These are phyloP conservation scores for Balamuthia mandrillaris DNA, from an alignment of 208 protist genomes.

Conservation along the genomic window DNA sequence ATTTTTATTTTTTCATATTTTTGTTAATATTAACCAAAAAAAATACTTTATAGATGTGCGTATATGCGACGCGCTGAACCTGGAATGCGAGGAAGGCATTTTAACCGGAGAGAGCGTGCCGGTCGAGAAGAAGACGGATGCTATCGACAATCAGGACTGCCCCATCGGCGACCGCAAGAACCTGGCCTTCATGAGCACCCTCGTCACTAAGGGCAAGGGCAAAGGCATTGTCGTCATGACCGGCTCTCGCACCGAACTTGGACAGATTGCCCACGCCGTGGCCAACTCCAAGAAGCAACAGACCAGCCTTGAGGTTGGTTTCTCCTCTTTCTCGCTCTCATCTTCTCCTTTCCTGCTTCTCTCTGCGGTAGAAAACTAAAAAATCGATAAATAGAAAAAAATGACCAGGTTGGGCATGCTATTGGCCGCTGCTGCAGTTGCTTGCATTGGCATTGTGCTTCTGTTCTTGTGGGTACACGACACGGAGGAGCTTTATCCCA, in stretches of 20 bases:
- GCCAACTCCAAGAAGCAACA: not conserved
- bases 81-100: conserved; percentile 79
- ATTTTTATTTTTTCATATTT: too few species aligned
- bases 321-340: not conserved
- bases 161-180: not conserved
- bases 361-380: too few species aligned
- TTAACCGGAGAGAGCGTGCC: conserved; percentile 86
- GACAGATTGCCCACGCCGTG: conserved; percentile 9
- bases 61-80: conserved; percentile 63
- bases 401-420: conserved; percentile 19
- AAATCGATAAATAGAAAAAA: too few species aligned
- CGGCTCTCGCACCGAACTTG: not conserved
- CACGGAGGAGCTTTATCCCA: not conserved
- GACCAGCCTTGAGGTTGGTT: not conserved
- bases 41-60: too few species aligned
- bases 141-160: not conserved
- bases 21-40: too few species aligned
- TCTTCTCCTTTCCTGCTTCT: too few species aligned
- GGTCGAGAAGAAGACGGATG: conserved; percentile 56
- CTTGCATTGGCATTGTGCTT: not conserved
- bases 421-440: not conserved
- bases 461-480: not conserved
- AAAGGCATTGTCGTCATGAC: conserved; percentile 19
- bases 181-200: conserved; percentile 29
- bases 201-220: conserved; percentile 1